Base-by-base conservation (phyloP, 2,329 filamentous ascomycete genomes). In the Cercospora zeina region DNA sequence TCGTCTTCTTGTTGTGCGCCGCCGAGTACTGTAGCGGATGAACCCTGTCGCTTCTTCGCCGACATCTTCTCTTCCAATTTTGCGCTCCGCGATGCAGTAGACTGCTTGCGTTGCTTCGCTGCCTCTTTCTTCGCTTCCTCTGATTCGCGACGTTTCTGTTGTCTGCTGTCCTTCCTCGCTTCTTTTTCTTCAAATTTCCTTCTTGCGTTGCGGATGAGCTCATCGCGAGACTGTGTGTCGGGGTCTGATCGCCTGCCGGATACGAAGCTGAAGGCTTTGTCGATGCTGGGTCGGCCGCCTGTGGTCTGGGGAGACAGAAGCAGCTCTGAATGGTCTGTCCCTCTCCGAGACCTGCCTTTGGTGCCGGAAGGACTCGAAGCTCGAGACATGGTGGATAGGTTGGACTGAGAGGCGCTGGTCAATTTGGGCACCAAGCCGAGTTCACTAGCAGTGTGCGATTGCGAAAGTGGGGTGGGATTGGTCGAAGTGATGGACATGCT, bases 161-260 rank as follows among this genome's bases (percentile, higher is more conserved):
- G 74, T 67, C 83, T 83, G 54, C 77, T 79, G 59, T 80, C 80
- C 67, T 86, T 86, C 36, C 80, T 82, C 3, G 81, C 82, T 73
- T 86, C 83, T 66, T 84, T 83, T 66, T 85, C 82, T 62, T 83
- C 78, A 70, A 85, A 86, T 33, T 84, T 83, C 55, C 80, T 77
- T 6, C 85, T 79, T 4, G 82, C 81, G 49, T 81, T 82, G 59
- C 82, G 80, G 9, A 87, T 83, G 3, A 80, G 80, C 16, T 83
- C 83, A 45, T 83, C 83, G 39, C 83, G 80, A 4, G 81, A 80
- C 31, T 80, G 77, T 7, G 83, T 78, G 67, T 86, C 83, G 14
- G 62, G 78, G 61, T 81, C 82, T 4, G 78, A 73, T 37, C 75
- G 59, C 14, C 72, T 75, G 21, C 71, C 68, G 5, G 55, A 53